Base-by-base conservation (phyloP, 2,329 filamentous ascomycete genomes). In the Ceratocystis harringtonii region DNA sequence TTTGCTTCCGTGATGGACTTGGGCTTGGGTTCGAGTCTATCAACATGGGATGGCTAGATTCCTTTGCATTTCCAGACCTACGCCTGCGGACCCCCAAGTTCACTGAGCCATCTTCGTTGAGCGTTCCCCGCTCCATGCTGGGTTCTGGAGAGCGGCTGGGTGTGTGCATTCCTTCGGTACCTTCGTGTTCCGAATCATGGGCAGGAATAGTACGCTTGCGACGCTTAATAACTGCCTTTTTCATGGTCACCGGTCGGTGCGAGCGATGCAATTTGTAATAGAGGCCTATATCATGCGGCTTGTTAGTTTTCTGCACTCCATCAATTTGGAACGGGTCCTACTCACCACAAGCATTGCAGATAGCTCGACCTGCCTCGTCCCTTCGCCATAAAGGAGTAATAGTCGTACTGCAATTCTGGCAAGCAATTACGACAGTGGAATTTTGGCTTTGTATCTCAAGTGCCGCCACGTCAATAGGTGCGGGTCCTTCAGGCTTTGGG, bases 301-400 rank as follows among this genome's bases (percentile, higher is more conserved):
- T 5, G 50, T 55, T 55, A 55, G 50, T 55, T 55, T 25, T 41
- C 48, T 52, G 4, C 48, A 19, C 17, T 8, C n/a, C 48, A 22
- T 3, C 22, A 25, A 8, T 3, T 8, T 19, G 48, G n/a, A n/a
- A 48, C 17, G 45, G 17, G 5, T 1, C 2, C 19, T 19, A 48
- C 87, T 73, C 81, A 95, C 91, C 94, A 78, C 94, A 99, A 63
- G 94, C 94, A 75, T 99, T 99, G 78, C 94, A 99, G 69, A 99
- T 99, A 4, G 92, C 95, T 76, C 96, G 92, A 1, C 94, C 94
- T 70, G 87, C 86, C 75, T 96, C 92, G 73, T 97, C 94, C 71
- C 94, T 83, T 72, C 94, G 84, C 94, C 94, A 99, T 15, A 99
- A 79, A 15, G 94, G 94, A 52, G 94, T 99, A 65, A 97, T 92